Percentiles rank a stretch among this genome's conserved stretches.
Evolutionary conservation across 306 rosid species (phyloP).

Genomic region (Malus sylvestris): DNA sequence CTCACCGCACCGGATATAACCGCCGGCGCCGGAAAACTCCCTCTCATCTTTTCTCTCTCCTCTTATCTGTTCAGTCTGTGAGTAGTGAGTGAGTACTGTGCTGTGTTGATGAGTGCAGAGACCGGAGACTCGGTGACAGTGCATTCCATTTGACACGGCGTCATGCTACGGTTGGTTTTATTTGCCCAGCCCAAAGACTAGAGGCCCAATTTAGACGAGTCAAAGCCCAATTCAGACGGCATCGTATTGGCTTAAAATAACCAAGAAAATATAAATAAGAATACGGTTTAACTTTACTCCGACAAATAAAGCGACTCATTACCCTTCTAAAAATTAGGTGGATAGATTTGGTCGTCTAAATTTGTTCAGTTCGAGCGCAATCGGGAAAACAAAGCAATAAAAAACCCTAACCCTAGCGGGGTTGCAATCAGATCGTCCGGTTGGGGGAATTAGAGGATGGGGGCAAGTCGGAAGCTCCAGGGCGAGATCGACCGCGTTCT

Average conservation of each 20-base stretch:
- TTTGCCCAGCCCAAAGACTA: not conserved
- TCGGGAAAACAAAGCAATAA: not conserved
- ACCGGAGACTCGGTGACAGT: too few species aligned
- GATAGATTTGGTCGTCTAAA: not conserved
- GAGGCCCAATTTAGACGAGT: not conserved
- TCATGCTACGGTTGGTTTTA: not conserved
- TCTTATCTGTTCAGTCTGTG: not conserved
- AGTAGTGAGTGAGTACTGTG: too few species aligned
- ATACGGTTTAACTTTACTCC: not conserved
- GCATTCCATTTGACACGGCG: not conserved
- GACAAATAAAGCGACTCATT: not conserved
- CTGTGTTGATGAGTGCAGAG: too few species aligned
- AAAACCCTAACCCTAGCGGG: constrained; percentile 4
- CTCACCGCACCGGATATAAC: not conserved
- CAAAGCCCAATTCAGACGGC: not conserved
- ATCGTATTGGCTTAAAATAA: not conserved
- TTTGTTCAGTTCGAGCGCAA: not conserved
- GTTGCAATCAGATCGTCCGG: not conserved
- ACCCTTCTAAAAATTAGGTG: not conserved
- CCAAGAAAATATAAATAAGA: not conserved
- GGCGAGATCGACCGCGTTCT: constrained; percentile 99
- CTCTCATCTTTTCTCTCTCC: not conserved
- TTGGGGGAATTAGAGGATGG: constrained; percentile 37
- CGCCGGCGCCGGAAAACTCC: constrained; percentile 10
- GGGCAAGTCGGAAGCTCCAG: constrained; percentile 98